A percentile compares a stretch with the other conserved stretches of the same genome.
Conservation (phyloP, 1,284 basidiomycete species). For the Crucibulum parvulum region DNA sequence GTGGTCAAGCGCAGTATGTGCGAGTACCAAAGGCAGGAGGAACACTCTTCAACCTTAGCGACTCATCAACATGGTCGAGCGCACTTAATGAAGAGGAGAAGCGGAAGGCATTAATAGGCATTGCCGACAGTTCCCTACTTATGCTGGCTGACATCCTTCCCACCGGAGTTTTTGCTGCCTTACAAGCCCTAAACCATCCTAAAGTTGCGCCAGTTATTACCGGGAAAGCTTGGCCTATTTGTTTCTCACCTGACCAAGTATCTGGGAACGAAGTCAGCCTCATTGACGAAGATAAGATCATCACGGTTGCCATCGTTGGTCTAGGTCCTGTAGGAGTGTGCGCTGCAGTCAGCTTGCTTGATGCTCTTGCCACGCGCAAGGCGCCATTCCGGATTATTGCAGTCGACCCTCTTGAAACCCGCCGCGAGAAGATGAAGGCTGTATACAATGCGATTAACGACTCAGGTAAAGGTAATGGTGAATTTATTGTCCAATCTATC, state of each 20-base stretch:
- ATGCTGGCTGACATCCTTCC: slow-evolving; percentile 84
- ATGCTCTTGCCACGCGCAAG: slow-evolving; percentile 55
- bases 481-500: slow-evolving; percentile 57
- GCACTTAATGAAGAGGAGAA: slow-evolving; percentile 36
- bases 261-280: slow-evolving; percentile 31
- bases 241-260: slow-evolving; percentile 34
- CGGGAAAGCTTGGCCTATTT: slow-evolving; percentile 63
- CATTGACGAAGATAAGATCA: slow-evolving; percentile 50
- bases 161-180: slow-evolving; percentile 78
- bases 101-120: slow-evolving; percentile 40
- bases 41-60: slow-evolving; percentile 74
- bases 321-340: slow-evolving; percentile 83
- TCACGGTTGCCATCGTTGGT: slow-evolving; percentile 73
- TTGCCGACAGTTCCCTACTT: slow-evolving; percentile 69
- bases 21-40: slow-evolving; percentile 83
- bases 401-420: slow-evolving; percentile 62
- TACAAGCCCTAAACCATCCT: slow-evolving; percentile 76
- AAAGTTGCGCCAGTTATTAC: slow-evolving; percentile 66
- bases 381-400: slow-evolving; percentile 63
- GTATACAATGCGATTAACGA: slow-evolving; percentile 59
- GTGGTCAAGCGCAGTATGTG: slow-evolving; percentile 89
- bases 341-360: slow-evolving; percentile 67
- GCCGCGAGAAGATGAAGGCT: slow-evolving; percentile 62
- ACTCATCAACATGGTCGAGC: slow-evolving; percentile 46
- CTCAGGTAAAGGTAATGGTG: slow-evolving; percentile 50